Evolutionary conservation across 495 filamentous ascomycete species (phyloP).

Genomic region (Penicillium dipodomyicola): DNA sequence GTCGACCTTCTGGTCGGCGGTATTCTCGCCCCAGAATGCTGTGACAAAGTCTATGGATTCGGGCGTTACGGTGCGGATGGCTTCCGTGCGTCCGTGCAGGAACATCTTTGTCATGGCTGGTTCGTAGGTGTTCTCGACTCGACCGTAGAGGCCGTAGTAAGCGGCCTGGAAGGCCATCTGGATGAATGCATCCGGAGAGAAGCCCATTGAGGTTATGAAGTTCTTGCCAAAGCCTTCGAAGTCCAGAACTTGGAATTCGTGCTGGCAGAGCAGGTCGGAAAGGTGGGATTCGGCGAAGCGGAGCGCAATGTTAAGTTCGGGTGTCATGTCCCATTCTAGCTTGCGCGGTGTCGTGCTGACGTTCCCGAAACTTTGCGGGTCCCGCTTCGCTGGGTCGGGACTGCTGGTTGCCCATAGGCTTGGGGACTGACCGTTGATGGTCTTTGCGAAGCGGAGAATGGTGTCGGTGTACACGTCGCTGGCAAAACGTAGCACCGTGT

Average conservation of each 20-base stretch:
- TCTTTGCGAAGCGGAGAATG: conserved; percentile 90
- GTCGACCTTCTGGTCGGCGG: conserved; percentile 76
- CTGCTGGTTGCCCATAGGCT: conserved; percentile 86
- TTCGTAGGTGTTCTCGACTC: conserved; percentile 92
- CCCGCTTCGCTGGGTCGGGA: conserved; percentile 90
- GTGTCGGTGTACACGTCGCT: conserved; percentile 98
- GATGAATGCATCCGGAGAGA: conserved; percentile 95
- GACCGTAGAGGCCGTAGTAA: conserved; percentile 95
- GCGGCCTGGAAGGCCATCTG: conserved; percentile 99
- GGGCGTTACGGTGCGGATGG: conserved; percentile 78
- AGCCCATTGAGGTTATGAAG: conserved; percentile 94
- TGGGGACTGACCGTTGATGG: conserved; percentile 93
- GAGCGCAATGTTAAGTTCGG: conserved; percentile 85
- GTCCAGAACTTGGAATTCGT: conserved; percentile 91
- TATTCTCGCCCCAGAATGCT: conserved; percentile 92
- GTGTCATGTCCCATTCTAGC: conserved; percentile 96
- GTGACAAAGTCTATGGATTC: conserved; percentile 83
- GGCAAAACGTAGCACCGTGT: conserved; percentile 94
- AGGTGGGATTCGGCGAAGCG: conserved; percentile 94
- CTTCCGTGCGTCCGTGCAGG: conserved; percentile 92
- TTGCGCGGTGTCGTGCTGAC: conserved; percentile 94
- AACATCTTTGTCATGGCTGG: conserved; percentile 97
- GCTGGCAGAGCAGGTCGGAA: conserved; percentile 92
- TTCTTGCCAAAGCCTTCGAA: conserved; percentile 91
- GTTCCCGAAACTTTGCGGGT: conserved; percentile 90